Base-by-base conservation (phyloP, 257 asterid genomes). In the Schizonepeta tenuifolia region DNA sequence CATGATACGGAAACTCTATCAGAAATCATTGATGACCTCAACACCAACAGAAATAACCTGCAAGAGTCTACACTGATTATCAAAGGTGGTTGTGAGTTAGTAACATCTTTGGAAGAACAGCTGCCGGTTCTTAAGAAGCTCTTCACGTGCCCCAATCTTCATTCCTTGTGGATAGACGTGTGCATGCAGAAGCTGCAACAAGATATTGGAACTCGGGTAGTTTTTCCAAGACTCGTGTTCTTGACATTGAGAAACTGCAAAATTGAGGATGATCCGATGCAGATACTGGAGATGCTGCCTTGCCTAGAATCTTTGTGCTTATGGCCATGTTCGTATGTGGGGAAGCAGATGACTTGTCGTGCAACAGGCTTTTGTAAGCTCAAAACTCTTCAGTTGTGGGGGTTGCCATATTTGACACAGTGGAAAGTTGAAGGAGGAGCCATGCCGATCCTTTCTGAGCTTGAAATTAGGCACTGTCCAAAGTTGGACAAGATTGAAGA, bases 381-480 rank as follows among this genome's bases (percentile, higher is more conserved):
- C 44, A 49, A 33, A 50, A 9, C 40, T 0, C 38, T 65, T 7
- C 43, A 26, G 0, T 7, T 65, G n/a, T 46, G 57, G 57, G 71
- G 57, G 9, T 46, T 65, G 2, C 44, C 58, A 8, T 46, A 65
- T 15, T 26, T 65, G 35, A n/a, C 0, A 12, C 17, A 65, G 53
- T 65, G 71, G 58, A 65, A 17, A 46, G 58, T 65, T 31, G 71
- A 65, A 8, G n/a, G 15, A 44, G 57, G 71, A 26, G 71, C 58
- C 9, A 65, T 65, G 71, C 28, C 71, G 1, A 65, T 12, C 5
- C 71, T 44, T 21, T 64, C 21, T 41, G 55, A 64, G 49, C 54
- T 41, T 18, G 54, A 64, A 64, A 64, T 64, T 21, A 40, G 54
- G 20, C 1, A 41, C 33, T 64, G 69, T 14, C 55, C 69, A 3